Conservation (phyloP, 352 stramenopile species). For the Phytopythium aichiense region DNA sequence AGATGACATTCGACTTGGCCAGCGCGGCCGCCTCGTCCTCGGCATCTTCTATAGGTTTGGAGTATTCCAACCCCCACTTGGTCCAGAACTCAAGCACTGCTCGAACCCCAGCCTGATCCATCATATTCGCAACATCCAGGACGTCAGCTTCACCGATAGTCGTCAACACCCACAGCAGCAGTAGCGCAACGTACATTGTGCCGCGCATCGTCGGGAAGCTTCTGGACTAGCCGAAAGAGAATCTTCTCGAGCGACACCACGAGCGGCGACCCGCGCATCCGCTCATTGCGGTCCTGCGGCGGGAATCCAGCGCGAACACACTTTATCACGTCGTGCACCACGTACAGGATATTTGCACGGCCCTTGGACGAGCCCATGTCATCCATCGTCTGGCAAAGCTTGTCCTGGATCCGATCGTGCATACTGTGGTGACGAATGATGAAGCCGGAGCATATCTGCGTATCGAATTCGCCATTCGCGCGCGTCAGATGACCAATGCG, state of each 20-base stretch:
- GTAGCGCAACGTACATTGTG: conserved; percentile 52
- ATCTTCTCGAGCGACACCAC: conserved; percentile 66
- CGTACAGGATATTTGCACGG: conserved; percentile 73
- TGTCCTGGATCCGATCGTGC: conserved; percentile 64
- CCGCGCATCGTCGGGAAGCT: conserved; percentile 48
- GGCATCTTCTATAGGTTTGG: conserved; percentile 25
- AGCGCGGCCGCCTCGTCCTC: conserved; percentile 21
- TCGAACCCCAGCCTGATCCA: conserved; percentile 53
- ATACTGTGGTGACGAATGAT: conserved; percentile 77
- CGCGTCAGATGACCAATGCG: conserved; percentile 4
- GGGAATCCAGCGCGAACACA: conserved; percentile 59
- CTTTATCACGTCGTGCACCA: conserved; percentile 84
- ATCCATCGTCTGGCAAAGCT: conserved; percentile 62
- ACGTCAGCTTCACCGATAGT: neutral
- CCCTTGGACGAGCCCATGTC: conserved; percentile 61
- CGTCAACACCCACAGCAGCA: neutral
- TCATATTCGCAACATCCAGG: neutral
- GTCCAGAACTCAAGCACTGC: conserved; percentile 81
- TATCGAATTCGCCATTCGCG: neutral
- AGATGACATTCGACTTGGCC: conserved; percentile 38
- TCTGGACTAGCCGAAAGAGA: conserved; percentile 57
- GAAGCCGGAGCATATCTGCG: conserved; percentile 77
- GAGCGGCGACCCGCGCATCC: conserved; percentile 67
- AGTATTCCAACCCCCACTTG: conserved; percentile 77
- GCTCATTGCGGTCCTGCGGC: conserved; percentile 69